Percentiles rank a stretch among this genome's conserved stretches.
Evolutionary conservation across 1,139 yeast genomes (phyloP).

Genomic region (Yamadazyma conglobata): DNA sequence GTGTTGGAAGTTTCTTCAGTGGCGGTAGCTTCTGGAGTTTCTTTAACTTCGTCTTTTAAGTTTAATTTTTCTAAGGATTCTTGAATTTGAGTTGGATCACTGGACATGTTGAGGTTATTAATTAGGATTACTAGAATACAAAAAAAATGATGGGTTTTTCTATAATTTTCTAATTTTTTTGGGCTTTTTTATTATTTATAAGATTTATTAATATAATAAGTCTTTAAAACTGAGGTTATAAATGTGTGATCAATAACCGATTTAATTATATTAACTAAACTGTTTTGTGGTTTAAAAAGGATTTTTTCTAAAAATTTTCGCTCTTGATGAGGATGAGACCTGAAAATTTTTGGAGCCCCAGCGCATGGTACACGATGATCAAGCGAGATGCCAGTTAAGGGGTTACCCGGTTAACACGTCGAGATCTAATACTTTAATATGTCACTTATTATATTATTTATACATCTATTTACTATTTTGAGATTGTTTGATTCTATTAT

Average conservation of each 20-base stretch:
- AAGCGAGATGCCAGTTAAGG: too few relatives aligned
- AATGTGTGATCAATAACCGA: conserved; percentile 3
- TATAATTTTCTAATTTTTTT: conserved; percentile 12
- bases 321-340: conserved; percentile 3
- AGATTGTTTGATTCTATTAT: conserved; percentile 51
- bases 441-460: not conserved
- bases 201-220: conserved; percentile 3
- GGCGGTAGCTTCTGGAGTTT: conserved; percentile 17
- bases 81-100: conserved; percentile 41
- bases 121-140: conserved; percentile 6
- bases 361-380: too few relatives aligned
- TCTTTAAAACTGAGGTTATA: conserved; percentile 4
- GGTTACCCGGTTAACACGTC: conserved; percentile 4
- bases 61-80: conserved; percentile 58
- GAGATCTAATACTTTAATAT: not conserved
- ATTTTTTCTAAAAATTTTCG: conserved; percentile 4
- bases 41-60: conserved; percentile 34
- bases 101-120: conserved; percentile 34
- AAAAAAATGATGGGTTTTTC: conserved; percentile 8
- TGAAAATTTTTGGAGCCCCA: too few relatives aligned
- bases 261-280: conserved; percentile 3
- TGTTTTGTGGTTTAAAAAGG: conserved; percentile 3
- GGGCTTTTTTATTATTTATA: conserved; percentile 6
- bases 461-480: conserved; percentile 4
- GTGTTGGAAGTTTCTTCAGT: conserved; percentile 5